These are phyloP conservation scores for Tilletiopsis washingtonensis DNA, from an alignment of 1,284 basidiomycete genomes.

Conservation along the genomic window DNA sequence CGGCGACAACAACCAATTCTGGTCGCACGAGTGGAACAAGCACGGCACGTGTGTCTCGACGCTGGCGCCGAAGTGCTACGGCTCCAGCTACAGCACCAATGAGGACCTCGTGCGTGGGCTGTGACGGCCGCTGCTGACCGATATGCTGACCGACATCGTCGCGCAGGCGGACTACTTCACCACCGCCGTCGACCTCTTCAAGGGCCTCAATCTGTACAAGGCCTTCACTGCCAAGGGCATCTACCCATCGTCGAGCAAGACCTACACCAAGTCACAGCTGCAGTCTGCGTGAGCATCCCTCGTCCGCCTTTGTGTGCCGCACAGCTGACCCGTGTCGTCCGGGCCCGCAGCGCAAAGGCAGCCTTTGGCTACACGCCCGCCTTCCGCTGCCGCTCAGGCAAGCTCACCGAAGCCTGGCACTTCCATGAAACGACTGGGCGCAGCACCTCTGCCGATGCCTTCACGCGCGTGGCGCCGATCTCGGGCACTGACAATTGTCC, in stretches of 20 bases:
- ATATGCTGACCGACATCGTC: slow-evolving; percentile 19
- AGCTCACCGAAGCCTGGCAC: slow-evolving; percentile 20
- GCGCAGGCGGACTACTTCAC: slow-evolving; percentile 32
- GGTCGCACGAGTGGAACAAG: slow-evolving; percentile 25
- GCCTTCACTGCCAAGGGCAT: slow-evolving; percentile 15
- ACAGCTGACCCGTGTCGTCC: not conserved
- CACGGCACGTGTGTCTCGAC: slow-evolving; percentile 18
- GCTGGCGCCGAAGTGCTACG: no score
- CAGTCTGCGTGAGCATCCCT: slow-evolving; percentile 3
- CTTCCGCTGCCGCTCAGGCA: slow-evolving; percentile 15
- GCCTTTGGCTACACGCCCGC: slow-evolving; percentile 14
- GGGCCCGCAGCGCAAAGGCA: not conserved
- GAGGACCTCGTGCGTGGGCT: no score
- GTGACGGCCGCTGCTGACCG: no score
- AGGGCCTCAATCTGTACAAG: slow-evolving; percentile 14
- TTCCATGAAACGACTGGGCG: slow-evolving; percentile 19
- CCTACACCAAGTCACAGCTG: slow-evolving; percentile 14
- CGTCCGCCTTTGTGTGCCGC: not conserved
- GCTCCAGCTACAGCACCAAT: slow-evolving; percentile 50
- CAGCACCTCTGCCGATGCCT: slow-evolving; percentile 9
- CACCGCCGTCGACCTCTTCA: slow-evolving; percentile 14
- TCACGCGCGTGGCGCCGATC: slow-evolving; percentile 14
- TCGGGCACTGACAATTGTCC: slow-evolving; percentile 17
- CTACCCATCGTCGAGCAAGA: slow-evolving; percentile 5
- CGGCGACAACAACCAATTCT: slow-evolving; percentile 19